Percentiles rank a stretch among this genome's conserved stretches.
phyloP scores from a whole-genome alignment of 2,329 filamentous ascomycete genomes.

The Xylaria sp. region DNA sequence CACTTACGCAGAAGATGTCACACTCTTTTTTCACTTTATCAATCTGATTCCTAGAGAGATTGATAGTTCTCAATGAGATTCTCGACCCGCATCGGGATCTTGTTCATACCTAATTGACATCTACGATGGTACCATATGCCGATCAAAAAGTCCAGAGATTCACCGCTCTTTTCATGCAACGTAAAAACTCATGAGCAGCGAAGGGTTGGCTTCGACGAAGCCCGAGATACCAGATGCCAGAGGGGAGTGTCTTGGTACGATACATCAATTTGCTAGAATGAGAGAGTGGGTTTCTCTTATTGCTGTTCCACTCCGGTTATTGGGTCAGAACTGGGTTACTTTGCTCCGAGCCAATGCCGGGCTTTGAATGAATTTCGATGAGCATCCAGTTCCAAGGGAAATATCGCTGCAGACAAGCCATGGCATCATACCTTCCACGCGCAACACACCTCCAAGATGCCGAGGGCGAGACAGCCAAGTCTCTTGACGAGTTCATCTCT shows the following conservation, averaged over 20 bases:
- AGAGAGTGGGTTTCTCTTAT: constrained; percentile 13
- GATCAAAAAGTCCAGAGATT: background rate
- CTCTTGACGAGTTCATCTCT: constrained; percentile 49
- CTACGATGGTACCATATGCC: background rate
- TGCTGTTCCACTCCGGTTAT: background rate
- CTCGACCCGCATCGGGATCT: background rate
- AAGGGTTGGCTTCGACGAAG: background rate
- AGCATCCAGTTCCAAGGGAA: constrained; percentile 1
- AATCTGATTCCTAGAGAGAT: background rate
- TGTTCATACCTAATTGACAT: background rate
- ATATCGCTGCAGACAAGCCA: constrained; percentile 1
- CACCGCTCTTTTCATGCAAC: constrained; percentile 20
- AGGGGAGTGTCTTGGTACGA: background rate
- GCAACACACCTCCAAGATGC: background rate
- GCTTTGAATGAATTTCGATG: constrained; percentile 6
- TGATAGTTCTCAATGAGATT: background rate
- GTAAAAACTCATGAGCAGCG: background rate
- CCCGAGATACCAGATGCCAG: constrained; percentile 1
- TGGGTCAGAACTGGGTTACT: background rate
- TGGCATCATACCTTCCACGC: background rate
- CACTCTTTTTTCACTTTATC: background rate
- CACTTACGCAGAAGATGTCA: background rate
- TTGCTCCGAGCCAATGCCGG: constrained; percentile 3
- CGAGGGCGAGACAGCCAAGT: background rate
- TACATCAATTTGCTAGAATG: constrained; percentile 1